Base-by-base conservation (phyloP, 345 rosid species). In the Aegle marmelos region DNA sequence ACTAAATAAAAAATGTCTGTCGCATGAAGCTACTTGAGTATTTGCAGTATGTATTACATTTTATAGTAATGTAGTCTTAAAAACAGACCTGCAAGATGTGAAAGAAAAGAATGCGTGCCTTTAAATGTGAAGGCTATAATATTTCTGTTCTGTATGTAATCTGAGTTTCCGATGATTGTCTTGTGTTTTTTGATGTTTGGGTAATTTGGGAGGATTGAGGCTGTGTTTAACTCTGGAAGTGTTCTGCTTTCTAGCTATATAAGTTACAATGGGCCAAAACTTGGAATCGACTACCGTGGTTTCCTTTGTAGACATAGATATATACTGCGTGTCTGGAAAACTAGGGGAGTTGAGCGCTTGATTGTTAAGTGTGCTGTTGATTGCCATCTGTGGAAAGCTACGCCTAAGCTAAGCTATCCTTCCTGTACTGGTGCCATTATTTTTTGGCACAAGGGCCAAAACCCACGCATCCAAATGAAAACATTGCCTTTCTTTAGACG, bases 1-100 rank as follows among this genome's bases (percentile, higher is more conserved):
- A 76, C 74, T 78, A 81, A 89, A 85, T 87, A 87, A 85, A 61
- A 34, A 48, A 70, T 72, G 24, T 79, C 59, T 78, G 74, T 81
- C 71, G 19, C 66, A 78, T 81, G 73, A 68, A 57, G 61, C 48
- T 71, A 61, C 61, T 14, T 56, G 59, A 73, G 59, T 76, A 53
- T 64, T 66, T 69, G 28, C 53, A 13, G 69, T 74, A 28, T 72
- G 77, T 53, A 61, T 31, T 53, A 78, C 75, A 79, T 34, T 25
- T 7, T 56, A 76, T 76, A 10, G 36, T 70, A 4, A 68, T 67
- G 25, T 64, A 78, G 48, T 73, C 36, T 7, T 31, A 72, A 37
- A 78, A 81, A 79, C 67, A 76, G 77, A 76, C 68, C 5, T 72
- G 77, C 45, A 25, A 73, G 69, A 59, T 78, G 83, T 81, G 70